A percentile compares a stretch with the other conserved stretches of the same genome.
Evolutionary conservation across 2,329 filamentous ascomycete genomes (phyloP).

Genomic region (Hymenoscyphus fructigenus): DNA sequence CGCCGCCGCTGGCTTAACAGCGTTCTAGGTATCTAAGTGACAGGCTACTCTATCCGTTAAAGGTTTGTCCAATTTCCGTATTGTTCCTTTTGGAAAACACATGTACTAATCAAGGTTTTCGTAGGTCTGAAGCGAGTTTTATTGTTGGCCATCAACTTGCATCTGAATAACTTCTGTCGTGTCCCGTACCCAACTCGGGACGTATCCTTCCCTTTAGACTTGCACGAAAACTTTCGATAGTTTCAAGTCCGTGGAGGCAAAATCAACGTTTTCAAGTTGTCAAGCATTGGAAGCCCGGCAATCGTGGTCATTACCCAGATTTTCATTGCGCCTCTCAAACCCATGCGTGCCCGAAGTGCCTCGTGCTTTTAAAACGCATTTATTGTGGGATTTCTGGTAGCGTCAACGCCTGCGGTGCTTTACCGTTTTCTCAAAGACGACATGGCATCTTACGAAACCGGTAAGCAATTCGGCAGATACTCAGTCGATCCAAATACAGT

Average conservation of each 20-base stretch:
- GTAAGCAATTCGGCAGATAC: not conserved
- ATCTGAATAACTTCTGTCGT: too few relatives aligned
- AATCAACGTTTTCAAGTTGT: too few relatives aligned
- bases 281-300: too few relatives aligned
- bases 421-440: not conserved
- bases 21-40: not conserved
- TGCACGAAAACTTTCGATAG: too few relatives aligned
- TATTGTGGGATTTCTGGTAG: not conserved
- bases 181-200: too few relatives aligned
- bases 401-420: not conserved
- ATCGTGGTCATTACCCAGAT: not conserved
- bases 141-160: too few relatives aligned
- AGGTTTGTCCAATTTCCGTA: not conserved
- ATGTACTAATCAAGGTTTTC: too few relatives aligned
- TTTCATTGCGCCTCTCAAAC: not conserved
- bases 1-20: not conserved
- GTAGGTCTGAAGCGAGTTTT: too few relatives aligned
- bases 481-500: not conserved
- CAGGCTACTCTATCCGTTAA: not conserved
- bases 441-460: not conserved
- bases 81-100: too few relatives aligned
- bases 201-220: too few relatives aligned
- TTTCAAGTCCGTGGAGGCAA: too few relatives aligned
- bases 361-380: not conserved
- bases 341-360: not conserved